Base-by-base conservation (phyloP, 768 basidiomycete species). In the Mycena sanguinolenta region DNA sequence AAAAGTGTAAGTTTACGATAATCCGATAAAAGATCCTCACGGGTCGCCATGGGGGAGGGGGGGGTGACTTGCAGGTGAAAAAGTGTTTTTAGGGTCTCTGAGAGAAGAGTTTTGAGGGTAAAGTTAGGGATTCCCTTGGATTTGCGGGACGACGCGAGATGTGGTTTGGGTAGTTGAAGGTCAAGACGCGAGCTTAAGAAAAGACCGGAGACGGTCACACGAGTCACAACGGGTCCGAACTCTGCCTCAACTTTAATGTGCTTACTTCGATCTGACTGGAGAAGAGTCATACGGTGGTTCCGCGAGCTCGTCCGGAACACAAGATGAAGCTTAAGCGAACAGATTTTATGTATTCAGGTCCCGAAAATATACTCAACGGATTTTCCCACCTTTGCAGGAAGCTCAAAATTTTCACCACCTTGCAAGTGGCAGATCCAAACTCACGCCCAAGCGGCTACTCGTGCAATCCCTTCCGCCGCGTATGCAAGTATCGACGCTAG, bases 21-120 rank as follows among this genome's bases (percentile, higher is more conserved):
- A 54, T 55, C 10, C 28, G 52, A n/a, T 16, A 23, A 61, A 39
- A 55, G n/a, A 77, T 60, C 79, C 89, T 75, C 74, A 92, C 91
- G 90, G 77, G 89, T 90, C 57, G 91, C 90, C 91, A 92, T 92
- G 76, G 34, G 81, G 73, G 71, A 38, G 28, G 46, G 57, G 65
- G 30, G 64, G n/a, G 13, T 50, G 39, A 39, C 8, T 38, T 38
- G 36, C 6, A 14, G 39, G 39, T 16, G 12, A 23, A 16, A 10
- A 21, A n/a, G 23, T 21, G n/a, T 58, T 71, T 59, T 55, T 53
- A 4, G 49, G 34, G 36, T 21, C 49, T 30, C 7, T 52, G 67
- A 10, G 16, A 55, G 39, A 42, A 57, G 10, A 34, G 32, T 4
- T 17, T 17, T 36, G 30, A 60, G 57, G 42, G 21, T 19, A 25